Conservation (phyloP, 495 filamentous ascomycete species). For the Extremus antarcticus region DNA sequence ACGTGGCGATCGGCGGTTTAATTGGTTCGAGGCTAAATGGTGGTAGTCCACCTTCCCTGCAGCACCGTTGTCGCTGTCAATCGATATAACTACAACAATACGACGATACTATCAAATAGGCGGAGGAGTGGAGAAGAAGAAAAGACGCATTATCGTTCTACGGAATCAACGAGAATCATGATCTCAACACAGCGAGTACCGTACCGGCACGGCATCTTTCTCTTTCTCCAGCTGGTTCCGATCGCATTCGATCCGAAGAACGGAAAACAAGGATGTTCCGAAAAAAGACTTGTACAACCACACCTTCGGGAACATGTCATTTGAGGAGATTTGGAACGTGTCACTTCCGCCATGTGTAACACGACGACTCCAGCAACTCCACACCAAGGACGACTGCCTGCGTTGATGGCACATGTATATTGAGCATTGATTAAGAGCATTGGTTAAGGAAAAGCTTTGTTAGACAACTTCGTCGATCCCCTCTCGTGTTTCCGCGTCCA, state of each 20-base stretch:
- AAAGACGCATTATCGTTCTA: too few species aligned
- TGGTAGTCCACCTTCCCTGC: background rate
- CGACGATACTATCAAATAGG: too few species aligned
- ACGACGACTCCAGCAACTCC: too few species aligned
- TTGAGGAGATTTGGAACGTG: too few species aligned
- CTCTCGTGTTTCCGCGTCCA: background rate
- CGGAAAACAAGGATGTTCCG: background rate
- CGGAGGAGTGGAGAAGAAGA: too few species aligned
- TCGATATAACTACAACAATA: background rate
- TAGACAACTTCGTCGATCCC: background rate
- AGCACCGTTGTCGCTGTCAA: background rate
- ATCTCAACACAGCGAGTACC: background rate
- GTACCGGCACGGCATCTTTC: background rate
- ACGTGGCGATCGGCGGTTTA: background rate
- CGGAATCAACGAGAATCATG: background rate
- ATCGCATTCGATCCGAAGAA: too few species aligned
- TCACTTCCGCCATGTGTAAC: background rate
- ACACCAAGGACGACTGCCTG: too few species aligned
- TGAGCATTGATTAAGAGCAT: too few species aligned
- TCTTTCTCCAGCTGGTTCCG: too few species aligned
- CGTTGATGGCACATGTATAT: too few species aligned
- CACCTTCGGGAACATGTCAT: background rate
- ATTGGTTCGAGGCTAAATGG: background rate
- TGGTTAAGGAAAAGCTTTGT: too few species aligned
- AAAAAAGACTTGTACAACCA: background rate